Evolutionary conservation across 257 asterid genomes (phyloP).

Genomic region (Solanum bulbocastanum): DNA sequence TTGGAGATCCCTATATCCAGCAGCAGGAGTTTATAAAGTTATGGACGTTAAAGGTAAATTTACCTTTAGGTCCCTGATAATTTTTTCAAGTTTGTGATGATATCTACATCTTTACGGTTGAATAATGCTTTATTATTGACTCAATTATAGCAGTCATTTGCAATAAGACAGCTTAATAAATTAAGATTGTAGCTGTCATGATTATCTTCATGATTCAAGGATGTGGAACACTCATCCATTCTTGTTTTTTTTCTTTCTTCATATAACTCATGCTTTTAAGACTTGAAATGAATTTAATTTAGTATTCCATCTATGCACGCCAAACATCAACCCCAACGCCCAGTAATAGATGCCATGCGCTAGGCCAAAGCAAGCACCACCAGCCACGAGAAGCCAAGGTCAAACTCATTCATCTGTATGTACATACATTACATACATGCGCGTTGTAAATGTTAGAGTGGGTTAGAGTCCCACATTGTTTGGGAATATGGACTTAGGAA

Average conservation of each 20-base stretch:
- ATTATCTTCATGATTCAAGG: too few species aligned
- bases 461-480: not conserved
- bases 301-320: not conserved
- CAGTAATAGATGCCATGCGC: not conserved
- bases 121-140: not conserved
- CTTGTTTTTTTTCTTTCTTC: too few species aligned
- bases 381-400: not conserved
- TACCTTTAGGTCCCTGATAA: not conserved
- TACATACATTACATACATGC: not conserved
- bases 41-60: conserved; percentile 91
- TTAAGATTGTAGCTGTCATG: not conserved
- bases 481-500: not conserved
- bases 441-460: not conserved
- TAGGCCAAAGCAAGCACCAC: not conserved
- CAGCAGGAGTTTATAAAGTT: conserved; percentile 69
- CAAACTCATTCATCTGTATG: not conserved
- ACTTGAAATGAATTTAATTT: not conserved
- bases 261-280: not conserved
- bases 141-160: not conserved
- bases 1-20: conserved; percentile 62
- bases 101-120: not conserved
- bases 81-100: not conserved
- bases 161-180: not conserved
- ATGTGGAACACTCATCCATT: too few species aligned
- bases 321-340: not conserved